Conservation (phyloP, 257 asterid genomes). For the Gardenia jasminoides region DNA sequence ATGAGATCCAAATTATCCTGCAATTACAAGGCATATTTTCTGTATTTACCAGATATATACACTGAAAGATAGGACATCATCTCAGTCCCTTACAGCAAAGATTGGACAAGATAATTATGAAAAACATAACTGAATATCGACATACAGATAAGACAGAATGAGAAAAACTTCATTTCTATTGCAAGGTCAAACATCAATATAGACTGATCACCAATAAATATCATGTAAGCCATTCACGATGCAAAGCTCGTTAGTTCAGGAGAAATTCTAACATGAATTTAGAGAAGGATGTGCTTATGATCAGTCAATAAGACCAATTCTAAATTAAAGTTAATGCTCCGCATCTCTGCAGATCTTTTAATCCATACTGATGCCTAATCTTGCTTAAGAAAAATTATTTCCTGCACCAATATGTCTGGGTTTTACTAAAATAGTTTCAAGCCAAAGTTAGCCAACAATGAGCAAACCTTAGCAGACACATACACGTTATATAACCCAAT, state of each 20-base stretch:
- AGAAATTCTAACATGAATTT: background rate
- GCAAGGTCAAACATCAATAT: background rate
- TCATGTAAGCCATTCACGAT: background rate
- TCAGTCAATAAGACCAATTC: background rate
- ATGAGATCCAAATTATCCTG: constrained; percentile 72
- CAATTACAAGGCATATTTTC: constrained; percentile 20
- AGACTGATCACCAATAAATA: background rate
- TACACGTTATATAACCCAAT: background rate
- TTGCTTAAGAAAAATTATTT: background rate
- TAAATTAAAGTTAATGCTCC: background rate
- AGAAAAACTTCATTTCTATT: background rate
- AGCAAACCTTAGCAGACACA: background rate
- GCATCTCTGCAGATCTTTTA: background rate
- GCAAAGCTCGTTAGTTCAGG: background rate
- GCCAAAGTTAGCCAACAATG: background rate
- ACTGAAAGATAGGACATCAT: background rate
- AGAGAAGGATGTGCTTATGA: background rate
- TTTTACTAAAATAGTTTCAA: background rate
- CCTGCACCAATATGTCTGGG: background rate
- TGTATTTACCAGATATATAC: background rate
- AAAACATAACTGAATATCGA: too few relatives aligned
- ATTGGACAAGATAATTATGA: background rate
- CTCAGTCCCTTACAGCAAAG: background rate
- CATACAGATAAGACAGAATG: background rate
- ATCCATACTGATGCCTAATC: background rate